Conservation (phyloP, 2,329 filamentous ascomycete species). For the Metarhizium humberi region DNA sequence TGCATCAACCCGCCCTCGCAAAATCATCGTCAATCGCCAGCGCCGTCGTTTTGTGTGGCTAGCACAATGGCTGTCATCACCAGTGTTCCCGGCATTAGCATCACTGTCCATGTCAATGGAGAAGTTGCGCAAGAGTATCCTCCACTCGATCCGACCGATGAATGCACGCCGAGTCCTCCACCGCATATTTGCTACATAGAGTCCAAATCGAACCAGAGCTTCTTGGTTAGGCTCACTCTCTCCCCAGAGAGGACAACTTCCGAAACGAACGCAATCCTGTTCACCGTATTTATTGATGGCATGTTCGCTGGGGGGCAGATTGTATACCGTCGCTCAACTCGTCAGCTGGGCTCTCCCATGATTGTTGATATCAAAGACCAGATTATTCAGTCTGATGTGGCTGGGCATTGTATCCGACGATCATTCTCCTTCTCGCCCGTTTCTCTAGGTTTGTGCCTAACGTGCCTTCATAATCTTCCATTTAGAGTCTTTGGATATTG, state of each 20-base stretch:
- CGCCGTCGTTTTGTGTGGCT: neutral
- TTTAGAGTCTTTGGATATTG: neutral
- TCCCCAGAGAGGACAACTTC: neutral
- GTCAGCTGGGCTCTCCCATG: neutral
- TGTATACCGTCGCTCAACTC: neutral
- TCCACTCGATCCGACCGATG: neutral
- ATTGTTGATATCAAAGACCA: neutral
- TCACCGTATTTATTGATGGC: constrained; percentile 10
- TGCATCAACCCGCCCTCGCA: neutral
- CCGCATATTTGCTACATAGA: constrained; percentile 15
- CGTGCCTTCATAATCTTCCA: neutral
- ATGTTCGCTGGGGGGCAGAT: fast-evolving
- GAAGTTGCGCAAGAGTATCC: constrained; percentile 14
- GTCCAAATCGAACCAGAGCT: constrained; percentile 11
- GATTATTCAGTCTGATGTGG: neutral
- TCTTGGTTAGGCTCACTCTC: constrained; percentile 7
- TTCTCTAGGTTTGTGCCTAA: constrained; percentile 1
- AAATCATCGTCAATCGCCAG: neutral
- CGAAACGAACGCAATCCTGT: fast-evolving
- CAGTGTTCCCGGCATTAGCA: constrained; percentile 9
- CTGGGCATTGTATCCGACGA: neutral
- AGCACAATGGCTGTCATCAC: constrained; percentile 13
- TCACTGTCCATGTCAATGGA: constrained; percentile 10
- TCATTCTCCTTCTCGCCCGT: constrained; percentile 12
- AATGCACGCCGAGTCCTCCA: neutral